Conservation (phyloP, 352 stramenopile genomes). For the Globisporangium okanoganense region DNA sequence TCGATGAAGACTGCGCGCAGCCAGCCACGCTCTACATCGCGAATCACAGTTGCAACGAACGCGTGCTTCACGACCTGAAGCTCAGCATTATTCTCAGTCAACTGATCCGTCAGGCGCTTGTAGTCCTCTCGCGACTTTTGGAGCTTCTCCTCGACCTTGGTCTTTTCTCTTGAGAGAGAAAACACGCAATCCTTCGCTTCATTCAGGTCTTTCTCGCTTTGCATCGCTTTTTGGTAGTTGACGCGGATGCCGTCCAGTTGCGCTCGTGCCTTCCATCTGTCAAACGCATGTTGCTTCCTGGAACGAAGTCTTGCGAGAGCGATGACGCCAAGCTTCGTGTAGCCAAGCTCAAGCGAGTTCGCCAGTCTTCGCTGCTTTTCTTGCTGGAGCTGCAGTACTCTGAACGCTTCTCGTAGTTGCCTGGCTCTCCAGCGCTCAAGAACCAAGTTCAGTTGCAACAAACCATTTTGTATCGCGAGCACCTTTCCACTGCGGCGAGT, state of each 20-base stretch:
- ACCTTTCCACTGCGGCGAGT: background rate
- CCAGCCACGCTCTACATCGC: constrained; percentile 40
- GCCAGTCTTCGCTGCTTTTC: background rate
- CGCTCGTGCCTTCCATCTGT: constrained; percentile 22
- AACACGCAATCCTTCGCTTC: constrained; percentile 78
- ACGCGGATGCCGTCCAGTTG: constrained; percentile 21
- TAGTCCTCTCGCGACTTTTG: constrained; percentile 25
- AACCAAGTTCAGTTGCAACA: background rate
- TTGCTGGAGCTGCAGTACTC: background rate
- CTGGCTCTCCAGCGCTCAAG: background rate
- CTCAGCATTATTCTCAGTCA: constrained; percentile 44
- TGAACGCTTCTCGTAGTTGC: constrained; percentile 2
- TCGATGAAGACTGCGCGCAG: constrained; percentile 34
- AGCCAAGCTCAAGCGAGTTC: constrained; percentile 10
- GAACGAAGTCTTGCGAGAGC: constrained; percentile 14
- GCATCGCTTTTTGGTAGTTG: constrained; percentile 22
- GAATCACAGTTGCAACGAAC: constrained; percentile 48
- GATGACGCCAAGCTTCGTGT: constrained; percentile 24
- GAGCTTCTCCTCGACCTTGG: constrained; percentile 56
- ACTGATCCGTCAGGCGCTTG: constrained; percentile 33
- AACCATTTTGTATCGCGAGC: constrained; percentile 1
- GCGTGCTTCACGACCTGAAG: constrained; percentile 71
- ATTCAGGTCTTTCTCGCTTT: constrained; percentile 27
- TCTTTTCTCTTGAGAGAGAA: constrained; percentile 56
- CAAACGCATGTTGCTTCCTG: constrained; percentile 18